Evolutionary conservation across 257 asterid species (phyloP).

Genomic region (Plantago ovata): DNA sequence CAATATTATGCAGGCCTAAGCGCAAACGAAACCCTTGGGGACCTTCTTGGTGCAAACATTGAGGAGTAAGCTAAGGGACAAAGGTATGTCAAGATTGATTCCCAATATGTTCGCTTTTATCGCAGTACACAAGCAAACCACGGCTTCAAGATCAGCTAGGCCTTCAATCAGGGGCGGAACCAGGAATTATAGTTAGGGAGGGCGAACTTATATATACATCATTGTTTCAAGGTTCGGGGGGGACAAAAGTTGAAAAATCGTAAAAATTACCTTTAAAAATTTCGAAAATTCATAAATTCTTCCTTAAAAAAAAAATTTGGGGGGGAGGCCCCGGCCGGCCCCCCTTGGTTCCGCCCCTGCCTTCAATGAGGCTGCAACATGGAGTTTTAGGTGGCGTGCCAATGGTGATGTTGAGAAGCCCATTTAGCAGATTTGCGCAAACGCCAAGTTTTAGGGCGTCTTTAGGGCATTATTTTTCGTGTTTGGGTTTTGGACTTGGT

Average conservation of each 20-base stretch:
- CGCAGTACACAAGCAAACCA: conserved; percentile 35
- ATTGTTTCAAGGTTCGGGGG: no score
- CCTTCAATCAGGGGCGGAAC: conserved; percentile 26
- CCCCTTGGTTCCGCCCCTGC: no score
- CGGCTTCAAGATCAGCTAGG: conserved; percentile 29
- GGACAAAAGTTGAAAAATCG: no score
- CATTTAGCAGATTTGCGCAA: conserved; percentile 21
- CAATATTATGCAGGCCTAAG: neutral
- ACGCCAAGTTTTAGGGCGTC: conserved; percentile 24
- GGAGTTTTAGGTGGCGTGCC: conserved; percentile 24
- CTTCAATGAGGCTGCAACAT: conserved; percentile 26
- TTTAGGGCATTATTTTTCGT: conserved; percentile 2
- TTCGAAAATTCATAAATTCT: no score
- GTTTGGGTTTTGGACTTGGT: conserved; percentile 10
- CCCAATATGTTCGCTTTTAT: conserved; percentile 30
- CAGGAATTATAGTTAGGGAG: no score
- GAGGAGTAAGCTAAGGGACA: conserved; percentile 32
- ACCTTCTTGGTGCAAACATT: conserved; percentile 28
- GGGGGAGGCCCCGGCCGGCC: no score
- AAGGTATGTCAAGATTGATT: conserved; percentile 25
- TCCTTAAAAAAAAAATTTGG: no score
- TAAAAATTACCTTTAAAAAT: no score
- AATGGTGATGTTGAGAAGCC: conserved; percentile 16
- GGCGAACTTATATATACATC: no score
- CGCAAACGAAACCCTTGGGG: conserved; percentile 22